A percentile compares a stretch with the other conserved stretches of the same genome.
Conservation (phyloP, 2,329 filamentous ascomycete genomes). For the Aspergillus sp. region DNA sequence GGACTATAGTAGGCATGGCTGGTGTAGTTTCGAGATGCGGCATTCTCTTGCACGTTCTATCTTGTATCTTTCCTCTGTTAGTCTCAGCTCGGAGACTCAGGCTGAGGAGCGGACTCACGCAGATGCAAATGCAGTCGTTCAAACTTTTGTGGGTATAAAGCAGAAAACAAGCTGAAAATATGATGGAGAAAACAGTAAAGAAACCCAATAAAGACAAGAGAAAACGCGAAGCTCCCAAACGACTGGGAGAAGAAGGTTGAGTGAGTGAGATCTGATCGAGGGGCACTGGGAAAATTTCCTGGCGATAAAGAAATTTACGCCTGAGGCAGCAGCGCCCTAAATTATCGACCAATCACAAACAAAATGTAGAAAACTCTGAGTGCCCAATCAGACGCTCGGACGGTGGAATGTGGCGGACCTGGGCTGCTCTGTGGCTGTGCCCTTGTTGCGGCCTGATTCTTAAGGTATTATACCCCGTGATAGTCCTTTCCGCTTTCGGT, state of each 20-base stretch:
- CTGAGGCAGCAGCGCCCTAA: slow-evolving; percentile 16
- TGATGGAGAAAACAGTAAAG: slow-evolving; percentile 5
- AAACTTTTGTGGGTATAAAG: slow-evolving; percentile 12
- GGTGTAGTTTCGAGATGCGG: slow-evolving; percentile 46
- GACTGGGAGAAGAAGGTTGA: slow-evolving; percentile 5
- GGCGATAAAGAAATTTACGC: slow-evolving; percentile 19
- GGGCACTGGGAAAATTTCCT: slow-evolving; percentile 2
- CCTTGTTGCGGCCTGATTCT: not conserved
- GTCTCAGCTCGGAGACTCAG: not conserved
- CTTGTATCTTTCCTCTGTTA: slow-evolving; percentile 1
- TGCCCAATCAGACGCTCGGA: slow-evolving; percentile 4
- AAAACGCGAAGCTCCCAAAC: slow-evolving; percentile 9
- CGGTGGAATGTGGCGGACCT: slow-evolving; percentile 2
- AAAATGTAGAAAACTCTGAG: slow-evolving; percentile 8
- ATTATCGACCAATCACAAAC: slow-evolving; percentile 6
- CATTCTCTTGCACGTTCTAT: slow-evolving; percentile 37
- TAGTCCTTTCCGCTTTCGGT: slow-evolving; percentile 12
- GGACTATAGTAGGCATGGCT: slow-evolving; percentile 48
- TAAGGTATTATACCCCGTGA: slow-evolving; percentile 7
- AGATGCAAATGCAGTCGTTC: not conserved
- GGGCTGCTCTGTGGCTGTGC: slow-evolving; percentile 6
- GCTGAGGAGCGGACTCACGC: not conserved
- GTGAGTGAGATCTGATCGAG: slow-evolving; percentile 3
- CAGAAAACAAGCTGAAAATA: not conserved
- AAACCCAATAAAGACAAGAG: slow-evolving; percentile 9